Conservation (phyloP, 495 filamentous ascomycete genomes). For the Hypomontagnella monticulosa region DNA sequence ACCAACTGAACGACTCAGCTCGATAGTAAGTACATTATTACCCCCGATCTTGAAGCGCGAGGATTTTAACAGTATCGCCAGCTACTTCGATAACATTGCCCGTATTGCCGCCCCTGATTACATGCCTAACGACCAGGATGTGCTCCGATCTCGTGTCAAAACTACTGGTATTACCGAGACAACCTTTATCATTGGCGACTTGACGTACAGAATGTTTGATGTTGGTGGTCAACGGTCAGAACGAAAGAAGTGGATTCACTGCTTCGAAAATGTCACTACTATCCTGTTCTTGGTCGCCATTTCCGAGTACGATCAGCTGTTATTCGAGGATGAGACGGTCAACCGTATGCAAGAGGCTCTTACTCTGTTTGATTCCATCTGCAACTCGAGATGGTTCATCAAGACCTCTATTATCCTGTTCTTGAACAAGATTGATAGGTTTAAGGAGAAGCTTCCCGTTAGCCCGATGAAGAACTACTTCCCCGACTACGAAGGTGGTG, state of each 20-base stretch:
- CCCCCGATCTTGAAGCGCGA: not conserved
- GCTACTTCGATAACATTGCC: conserved; percentile 96
- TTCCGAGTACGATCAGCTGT: conserved; percentile 97
- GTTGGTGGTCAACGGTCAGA: conserved; percentile 98
- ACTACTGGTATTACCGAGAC: conserved; percentile 99
- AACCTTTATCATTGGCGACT: conserved; percentile 95
- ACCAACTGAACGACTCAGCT: conserved; percentile 97
- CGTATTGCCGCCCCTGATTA: conserved; percentile 93
- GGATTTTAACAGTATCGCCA: conserved; percentile 55
- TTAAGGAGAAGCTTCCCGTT: conserved; percentile 99
- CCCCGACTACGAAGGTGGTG: conserved; percentile 96
- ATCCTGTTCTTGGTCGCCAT: conserved; percentile 99
- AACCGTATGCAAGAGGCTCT: conserved; percentile 99
- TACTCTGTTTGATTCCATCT: conserved; percentile 98
- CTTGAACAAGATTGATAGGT: conserved; percentile 99
- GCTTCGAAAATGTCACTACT: conserved; percentile 99
- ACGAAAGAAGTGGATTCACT: conserved; percentile 99
- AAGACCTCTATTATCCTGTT: conserved; percentile 99
- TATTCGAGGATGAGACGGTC: conserved; percentile 93
- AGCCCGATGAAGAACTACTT: conserved; percentile 99
- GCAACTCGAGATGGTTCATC: conserved; percentile 99
- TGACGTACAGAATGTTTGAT: conserved; percentile 99
- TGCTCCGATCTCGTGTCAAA: conserved; percentile 96
- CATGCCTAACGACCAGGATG: conserved; percentile 96
- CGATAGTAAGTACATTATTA: conserved; percentile 81